A percentile compares a stretch with the other conserved stretches of the same genome.
Conservation (phyloP, 176 grass and related monocot genomes). For the maize (Zea mays) region Zm-B73-REFERENCE-NAM-5.0 NC_050098.1:220172001-220172500, state of each 20-base stretch:
- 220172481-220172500: constrained; percentile 67
- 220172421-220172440: constrained; percentile 3
- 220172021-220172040: constrained; percentile 30
- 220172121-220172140: neutral
- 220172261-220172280: neutral
- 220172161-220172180: no score
- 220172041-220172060: constrained; percentile 35
- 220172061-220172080: constrained; percentile 3
- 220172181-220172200: neutral
- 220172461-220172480: constrained; percentile 41
- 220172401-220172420: constrained; percentile 10
- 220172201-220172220: constrained; percentile 41
- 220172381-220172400: neutral
- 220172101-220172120: neutral
- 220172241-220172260: constrained; percentile 1
- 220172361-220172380: neutral
- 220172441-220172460: constrained; percentile 23
- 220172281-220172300: constrained; percentile 53
- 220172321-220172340: neutral
- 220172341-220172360: neutral
- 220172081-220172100: neutral
- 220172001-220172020: constrained; percentile 45
- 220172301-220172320: constrained; percentile 56
- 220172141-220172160: neutral
- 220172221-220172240: constrained; percentile 17